These are phyloP conservation scores for Yamadazyma kitorensis DNA, from an alignment of 805 yeast species.

Conservation along the genomic window DNA sequence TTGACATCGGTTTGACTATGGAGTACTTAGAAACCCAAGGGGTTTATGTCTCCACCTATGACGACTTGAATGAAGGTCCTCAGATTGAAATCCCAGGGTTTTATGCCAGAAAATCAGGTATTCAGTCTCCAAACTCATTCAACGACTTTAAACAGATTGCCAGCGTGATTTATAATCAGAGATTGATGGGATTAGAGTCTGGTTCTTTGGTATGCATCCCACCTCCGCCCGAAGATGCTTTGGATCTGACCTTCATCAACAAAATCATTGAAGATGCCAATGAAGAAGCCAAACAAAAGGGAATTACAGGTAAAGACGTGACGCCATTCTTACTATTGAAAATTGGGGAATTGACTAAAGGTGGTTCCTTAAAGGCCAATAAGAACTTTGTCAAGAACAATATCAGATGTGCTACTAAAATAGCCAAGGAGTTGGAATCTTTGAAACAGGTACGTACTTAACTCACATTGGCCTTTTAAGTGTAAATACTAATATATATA, in stretches of 20 bases:
- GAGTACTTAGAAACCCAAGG: constrained; percentile 91
- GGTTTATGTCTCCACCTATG: constrained; percentile 73
- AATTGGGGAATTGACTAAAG: constrained; percentile 67
- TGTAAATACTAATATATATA: constrained; percentile 7
- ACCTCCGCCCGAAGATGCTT: constrained; percentile 64
- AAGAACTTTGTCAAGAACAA: constrained; percentile 75
- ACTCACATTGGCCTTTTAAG: not conserved
- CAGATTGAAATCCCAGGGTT: constrained; percentile 68
- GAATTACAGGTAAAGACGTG: constrained; percentile 66
- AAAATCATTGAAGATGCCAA: constrained; percentile 58
- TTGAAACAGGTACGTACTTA: constrained; percentile 20
- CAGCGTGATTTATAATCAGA: constrained; percentile 45
- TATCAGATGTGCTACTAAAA: constrained; percentile 63
- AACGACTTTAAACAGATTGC: constrained; percentile 60
- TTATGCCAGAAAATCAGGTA: constrained; percentile 73
- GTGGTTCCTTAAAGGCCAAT: constrained; percentile 68
- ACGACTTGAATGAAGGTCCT: constrained; percentile 28
- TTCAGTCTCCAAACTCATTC: constrained; percentile 65
- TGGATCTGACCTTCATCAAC: constrained; percentile 51
- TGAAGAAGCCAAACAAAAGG: constrained; percentile 47
- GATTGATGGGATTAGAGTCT: constrained; percentile 49
- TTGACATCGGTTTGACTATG: constrained; percentile 77
- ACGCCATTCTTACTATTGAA: constrained; percentile 74
- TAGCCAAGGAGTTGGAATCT: constrained; percentile 54
- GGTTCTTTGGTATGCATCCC: constrained; percentile 83